Evolutionary conservation across 192 early-diverging fungal species (phyloP), one percentile per base, ranked within the genome.

Genomic region (Linnemannia elongata): DNA sequence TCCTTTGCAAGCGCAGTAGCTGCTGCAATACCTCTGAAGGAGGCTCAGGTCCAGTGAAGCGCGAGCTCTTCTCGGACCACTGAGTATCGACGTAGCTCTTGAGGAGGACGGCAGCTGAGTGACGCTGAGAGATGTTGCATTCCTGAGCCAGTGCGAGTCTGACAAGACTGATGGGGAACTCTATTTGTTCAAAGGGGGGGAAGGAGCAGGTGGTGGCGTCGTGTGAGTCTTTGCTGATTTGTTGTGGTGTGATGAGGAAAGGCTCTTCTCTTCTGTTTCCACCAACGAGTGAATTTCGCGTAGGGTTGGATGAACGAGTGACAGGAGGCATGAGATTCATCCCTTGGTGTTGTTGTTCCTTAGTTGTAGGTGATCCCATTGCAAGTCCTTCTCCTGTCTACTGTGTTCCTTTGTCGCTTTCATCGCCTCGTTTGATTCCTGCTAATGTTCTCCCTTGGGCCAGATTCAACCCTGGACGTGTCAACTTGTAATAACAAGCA

Each of bases 11-110:
- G 15, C 12, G 8, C 27, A 35, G n/a, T 57, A 9, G 20, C 9
- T 35, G 35, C 30, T 42, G n/a, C 12, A 45, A 88, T 76, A 93
- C 93, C 82, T 93, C 88, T 78, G 90, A 91, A n/a, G 92, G 90
- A 33, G 92, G 84, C 54, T 94, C 94, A 69, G 92, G 92, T 1
- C 92, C 94, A 57, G 80, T 66, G 49, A 93, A 94, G 55, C 87
- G 89, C 42, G 88, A 81, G 55, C 85, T 88, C 80, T 91, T 93
- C 42, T 85, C 87, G 72, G 93, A 93, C 97, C 97, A 98, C 85
- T 97, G 95, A 27, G 90, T 91, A 73, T 91, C 90, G 30, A 96
- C 87, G 79, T 95, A 97, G 24, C 91, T 93, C 83, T 95, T 96
- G 35, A 98, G 86, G 63, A 94, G 90, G 12, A 97, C 80, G 17